Evolutionary conservation across 1,284 basidiomycete genomes (phyloP).

Genomic region (Irpex lacteus): DNA sequence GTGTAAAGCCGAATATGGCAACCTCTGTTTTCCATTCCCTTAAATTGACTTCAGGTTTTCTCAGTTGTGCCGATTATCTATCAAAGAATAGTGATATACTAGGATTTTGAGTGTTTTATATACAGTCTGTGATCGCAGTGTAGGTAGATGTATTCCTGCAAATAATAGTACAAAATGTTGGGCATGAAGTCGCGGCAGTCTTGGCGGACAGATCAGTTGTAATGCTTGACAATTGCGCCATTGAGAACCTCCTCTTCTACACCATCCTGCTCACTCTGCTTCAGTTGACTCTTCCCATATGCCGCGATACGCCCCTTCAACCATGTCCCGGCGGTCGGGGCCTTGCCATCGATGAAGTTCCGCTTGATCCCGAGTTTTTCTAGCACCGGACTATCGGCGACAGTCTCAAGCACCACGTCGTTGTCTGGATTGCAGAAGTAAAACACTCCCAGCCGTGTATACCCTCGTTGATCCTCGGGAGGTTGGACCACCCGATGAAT

Average conservation of each 20-base stretch:
- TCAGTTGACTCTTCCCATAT: constrained; percentile 30
- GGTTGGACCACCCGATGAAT: constrained; percentile 44
- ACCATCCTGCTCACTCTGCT: constrained; percentile 22
- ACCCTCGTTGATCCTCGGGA: constrained; percentile 45
- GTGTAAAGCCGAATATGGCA: too few relatives aligned
- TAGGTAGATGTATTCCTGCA: too few relatives aligned
- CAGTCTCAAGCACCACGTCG: constrained; percentile 25
- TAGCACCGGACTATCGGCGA: constrained; percentile 30
- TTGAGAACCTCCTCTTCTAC: constrained; percentile 33
- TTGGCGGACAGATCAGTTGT: constrained; percentile 21
- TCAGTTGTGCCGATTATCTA: too few relatives aligned
- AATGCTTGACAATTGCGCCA: constrained; percentile 32
- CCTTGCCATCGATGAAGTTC: constrained; percentile 28
- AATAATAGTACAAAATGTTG: neutral
- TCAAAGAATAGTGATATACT: too few relatives aligned
- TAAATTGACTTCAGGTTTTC: too few relatives aligned
- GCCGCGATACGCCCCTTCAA: constrained; percentile 35
- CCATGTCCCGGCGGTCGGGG: constrained; percentile 40
- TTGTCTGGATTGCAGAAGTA: constrained; percentile 38
- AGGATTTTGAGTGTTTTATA: too few relatives aligned
- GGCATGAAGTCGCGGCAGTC: neutral
- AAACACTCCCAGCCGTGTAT: constrained; percentile 39
- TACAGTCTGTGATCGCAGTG: too few relatives aligned
- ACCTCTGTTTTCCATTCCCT: too few relatives aligned
- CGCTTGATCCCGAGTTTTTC: constrained; percentile 30